A percentile compares a stretch with the other conserved stretches of the same genome.
phyloP scores from a whole-genome alignment of 768 basidiomycete genomes.

The Pleurotus tuber-regium region DNA sequence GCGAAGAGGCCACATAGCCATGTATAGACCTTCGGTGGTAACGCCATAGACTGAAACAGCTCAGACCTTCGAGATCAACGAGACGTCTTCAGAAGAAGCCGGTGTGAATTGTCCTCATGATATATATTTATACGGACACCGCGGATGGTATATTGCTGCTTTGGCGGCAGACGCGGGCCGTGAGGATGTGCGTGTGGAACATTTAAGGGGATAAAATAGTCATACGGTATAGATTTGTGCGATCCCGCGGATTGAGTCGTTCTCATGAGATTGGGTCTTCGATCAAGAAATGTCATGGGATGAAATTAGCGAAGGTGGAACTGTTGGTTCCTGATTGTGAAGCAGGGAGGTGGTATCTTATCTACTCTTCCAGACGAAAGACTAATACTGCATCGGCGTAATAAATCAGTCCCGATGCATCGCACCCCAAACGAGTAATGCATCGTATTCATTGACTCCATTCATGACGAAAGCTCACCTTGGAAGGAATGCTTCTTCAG shows the following conservation, averaged over 20 bases:
- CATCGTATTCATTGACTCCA: too few species aligned
- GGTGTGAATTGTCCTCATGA: not conserved
- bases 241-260: too few species aligned
- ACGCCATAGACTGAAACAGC: slow-evolving; percentile 22
- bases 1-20: slow-evolving; percentile 54
- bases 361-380: not conserved
- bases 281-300: not conserved
- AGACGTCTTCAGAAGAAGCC: not conserved
- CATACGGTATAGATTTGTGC: not conserved
- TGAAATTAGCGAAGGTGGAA: not conserved
- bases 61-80: too few species aligned
- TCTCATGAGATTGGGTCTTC: not conserved
- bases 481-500: slow-evolving; percentile 50
- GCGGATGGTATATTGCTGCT: not conserved
- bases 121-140: not conserved
- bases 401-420: too few species aligned
- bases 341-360: not conserved
- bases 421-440: too few species aligned
- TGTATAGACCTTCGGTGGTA: slow-evolving; percentile 48
- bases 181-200: not conserved
- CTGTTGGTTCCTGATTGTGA: not conserved
- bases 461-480: too few species aligned
- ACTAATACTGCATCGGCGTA: not conserved
- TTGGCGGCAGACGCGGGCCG: slow-evolving; percentile 3
- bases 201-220: not conserved